Evolutionary conservation across 768 basidiomycete genomes (phyloP), one percentile per base, ranked within the genome.

Genomic region (Serendipita indica): DNA sequence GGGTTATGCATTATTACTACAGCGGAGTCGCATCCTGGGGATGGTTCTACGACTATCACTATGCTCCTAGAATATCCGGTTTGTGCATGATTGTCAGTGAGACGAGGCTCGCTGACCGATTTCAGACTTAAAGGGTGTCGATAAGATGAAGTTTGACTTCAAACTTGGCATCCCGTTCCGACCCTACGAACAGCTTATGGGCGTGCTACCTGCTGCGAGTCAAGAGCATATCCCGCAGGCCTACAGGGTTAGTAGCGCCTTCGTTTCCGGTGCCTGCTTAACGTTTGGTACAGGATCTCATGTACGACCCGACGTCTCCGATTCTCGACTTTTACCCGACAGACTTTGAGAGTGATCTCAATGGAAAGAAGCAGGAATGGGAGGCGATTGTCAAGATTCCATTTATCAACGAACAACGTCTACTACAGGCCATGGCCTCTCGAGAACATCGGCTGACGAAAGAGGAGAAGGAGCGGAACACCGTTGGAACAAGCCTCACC

Each of bases 1-100:
- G 94, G 96, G 91, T 98, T 32, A 88, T 99, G 86, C 87, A 91
- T 67, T 99, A 99, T 70, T 99, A 99, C 69, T 98, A 97, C 69
- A 81, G 86, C 62, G 96, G 96, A 3, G 92, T 98, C 16, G 87
- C 91, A 3, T 93, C 90, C 14, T 99, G 96, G 96, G 80, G 89
- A 20, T 98, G 96, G 96, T 99, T 94, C 74, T 98, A 98, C 72
- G 75, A 93, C 69, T 98, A 97, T 69, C 94, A 99, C 68, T 99
- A 93, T 69, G 87, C 96, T 0, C 96, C 96, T 20, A 82, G 92
- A 28, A 97, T 98, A 58, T 90, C 91, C 18, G 94, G 94, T 93
- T 65, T 57, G 77, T 33, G 33, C 22, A 13, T 5, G 2, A 18
- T 1, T 12, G 27, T 46, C 20, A 25, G 20, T 57, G 20, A 18